Base-by-base conservation (phyloP, 2,329 filamentous ascomycete species). In the Cladosporium sp. region DNA sequence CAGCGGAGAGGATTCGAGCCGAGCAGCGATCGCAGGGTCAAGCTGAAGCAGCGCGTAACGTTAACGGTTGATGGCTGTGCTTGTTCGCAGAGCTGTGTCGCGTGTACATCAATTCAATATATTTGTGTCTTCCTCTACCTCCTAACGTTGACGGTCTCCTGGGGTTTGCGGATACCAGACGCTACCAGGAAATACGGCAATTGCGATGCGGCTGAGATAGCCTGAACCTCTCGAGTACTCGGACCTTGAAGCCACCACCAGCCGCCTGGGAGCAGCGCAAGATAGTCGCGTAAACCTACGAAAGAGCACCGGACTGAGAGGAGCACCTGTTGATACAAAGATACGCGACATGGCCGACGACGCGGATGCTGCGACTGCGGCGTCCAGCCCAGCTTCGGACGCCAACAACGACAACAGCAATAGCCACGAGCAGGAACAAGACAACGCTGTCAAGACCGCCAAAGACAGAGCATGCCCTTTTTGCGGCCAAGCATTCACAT, bases 391-490 rank as follows among this genome's bases (percentile, higher is more conserved):
- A 22, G 19, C 54, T 5, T 56, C 54, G 1, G 42, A 49, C 8
- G 43, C 42, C 54, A 56, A 56, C 54, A 39, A 51, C 20, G 40
- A 40, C 38, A 19, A 19, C 15, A 34, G 30, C 11, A 34, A 34
- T 8, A 34, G 11, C 30, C 43, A 28, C 43, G 43, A 47, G 15
- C 37, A 54, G 20, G 51, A 54, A 20, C 51, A 54, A 36, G 20
- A 45, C 1, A 19, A 22, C 25, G 17, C 39, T 5, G 4, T 30
- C 14, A 55, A 55, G 9, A 37, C 8, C 30, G 28, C 47, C 47
- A 97, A 97, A 75, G 92, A 97, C 77, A 91, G 90, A 71, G 87
- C 81, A 64, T 97, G 93, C 73, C 89, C 88, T 37, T 97, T 90
- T 77, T 97, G 93, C 74, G 82, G 86, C 49, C 91, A 96, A 73